Percentiles rank a stretch among this genome's conserved stretches.
Conservation (phyloP, 2,329 filamentous ascomycete genomes). For the Seiridium cupressi region DNA sequence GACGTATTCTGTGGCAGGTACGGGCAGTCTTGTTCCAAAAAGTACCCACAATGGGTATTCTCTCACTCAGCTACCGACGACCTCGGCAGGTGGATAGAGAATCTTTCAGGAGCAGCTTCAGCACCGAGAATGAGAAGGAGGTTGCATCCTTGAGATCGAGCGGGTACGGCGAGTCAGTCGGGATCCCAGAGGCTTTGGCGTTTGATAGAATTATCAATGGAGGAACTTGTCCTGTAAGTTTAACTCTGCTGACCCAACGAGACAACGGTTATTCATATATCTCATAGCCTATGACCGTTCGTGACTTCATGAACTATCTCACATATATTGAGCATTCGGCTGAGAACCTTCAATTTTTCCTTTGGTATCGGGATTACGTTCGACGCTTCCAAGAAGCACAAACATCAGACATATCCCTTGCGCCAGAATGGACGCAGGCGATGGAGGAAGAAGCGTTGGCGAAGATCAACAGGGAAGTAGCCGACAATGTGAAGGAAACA, state of each 20-base stretch:
- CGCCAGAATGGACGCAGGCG: constrained; percentile 63
- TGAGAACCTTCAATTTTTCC: constrained; percentile 78
- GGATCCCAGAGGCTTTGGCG: constrained; percentile 68
- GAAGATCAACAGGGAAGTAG: constrained; percentile 38
- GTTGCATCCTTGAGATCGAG: constrained; percentile 41
- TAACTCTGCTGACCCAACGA: too few species aligned
- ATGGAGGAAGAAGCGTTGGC: constrained; percentile 55
- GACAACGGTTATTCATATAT: neutral
- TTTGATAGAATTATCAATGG: constrained; percentile 76
- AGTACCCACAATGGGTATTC: constrained; percentile 28
- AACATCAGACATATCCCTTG: constrained; percentile 52
- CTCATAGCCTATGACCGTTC: constrained; percentile 68
- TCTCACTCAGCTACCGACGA: constrained; percentile 46
- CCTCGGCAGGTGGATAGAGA: constrained; percentile 39
- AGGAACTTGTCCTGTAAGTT: constrained; percentile 72
- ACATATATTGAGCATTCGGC: constrained; percentile 76
- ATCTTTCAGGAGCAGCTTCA: constrained; percentile 11
- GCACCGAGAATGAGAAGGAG: constrained; percentile 22
- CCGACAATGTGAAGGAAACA: constrained; percentile 32
- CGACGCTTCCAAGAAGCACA: constrained; percentile 45
- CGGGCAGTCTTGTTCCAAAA: too few species aligned
- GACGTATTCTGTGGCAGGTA: too few species aligned
- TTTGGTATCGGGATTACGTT: constrained; percentile 64
- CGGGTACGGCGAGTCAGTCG: constrained; percentile 40
- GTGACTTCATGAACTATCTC: constrained; percentile 84